Conservation (phyloP, 495 filamentous ascomycete genomes). For the Pseudevernia furfuracea region DNA sequence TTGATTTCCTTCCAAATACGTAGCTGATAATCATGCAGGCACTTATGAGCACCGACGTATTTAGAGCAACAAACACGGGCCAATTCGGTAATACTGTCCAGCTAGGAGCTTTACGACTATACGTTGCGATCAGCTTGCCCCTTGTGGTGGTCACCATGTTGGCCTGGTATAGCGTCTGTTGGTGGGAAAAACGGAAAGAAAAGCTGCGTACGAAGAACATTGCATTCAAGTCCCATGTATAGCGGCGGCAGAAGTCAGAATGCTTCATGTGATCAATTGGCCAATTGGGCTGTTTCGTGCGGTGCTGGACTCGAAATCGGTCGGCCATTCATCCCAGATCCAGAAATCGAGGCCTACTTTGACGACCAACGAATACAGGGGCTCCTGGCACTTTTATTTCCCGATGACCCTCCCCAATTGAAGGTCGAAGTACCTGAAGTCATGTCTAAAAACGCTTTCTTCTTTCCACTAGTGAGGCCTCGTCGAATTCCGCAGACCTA, state of each 20-base stretch:
- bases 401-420: background rate
- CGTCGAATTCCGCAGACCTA: no score
- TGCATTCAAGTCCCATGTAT: background rate
- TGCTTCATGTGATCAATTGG: background rate
- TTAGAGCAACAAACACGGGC: background rate
- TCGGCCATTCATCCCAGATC: conserved; percentile 13
- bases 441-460: no score
- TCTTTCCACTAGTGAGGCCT: no score
- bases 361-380: background rate
- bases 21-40: conserved; percentile 6
- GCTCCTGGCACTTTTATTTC: background rate
- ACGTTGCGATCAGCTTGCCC: conserved; percentile 11
- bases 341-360: conserved; percentile 10
- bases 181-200: conserved; percentile 9
- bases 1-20: no score
- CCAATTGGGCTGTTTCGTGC: background rate
- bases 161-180: conserved; percentile 11
- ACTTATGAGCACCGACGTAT: conserved; percentile 17
- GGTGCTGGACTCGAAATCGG: background rate
- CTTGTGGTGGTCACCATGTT: conserved; percentile 7
- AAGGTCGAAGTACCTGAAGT: no score
- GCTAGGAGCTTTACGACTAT: conserved; percentile 2
- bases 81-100: conserved; percentile 1
- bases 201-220: background rate
- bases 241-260: background rate